These are phyloP conservation scores for Ehretia macrophylla DNA, from an alignment of 257 asterid genomes.

Conservation along the genomic window DNA sequence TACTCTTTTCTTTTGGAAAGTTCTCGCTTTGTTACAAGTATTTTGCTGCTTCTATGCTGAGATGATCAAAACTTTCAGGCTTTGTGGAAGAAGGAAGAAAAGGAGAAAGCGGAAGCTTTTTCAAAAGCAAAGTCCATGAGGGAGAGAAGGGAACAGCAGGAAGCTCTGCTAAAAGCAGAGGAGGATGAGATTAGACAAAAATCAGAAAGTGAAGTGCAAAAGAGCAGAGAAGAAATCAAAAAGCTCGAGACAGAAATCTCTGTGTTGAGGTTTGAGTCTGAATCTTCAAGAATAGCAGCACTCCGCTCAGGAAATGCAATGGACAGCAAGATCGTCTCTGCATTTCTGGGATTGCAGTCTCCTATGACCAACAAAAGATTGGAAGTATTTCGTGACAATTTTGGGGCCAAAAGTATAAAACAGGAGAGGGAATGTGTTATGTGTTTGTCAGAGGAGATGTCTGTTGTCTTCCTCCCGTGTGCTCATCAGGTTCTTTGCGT, in stretches of 20 bases:
- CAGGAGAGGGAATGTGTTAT: conserved; percentile 84
- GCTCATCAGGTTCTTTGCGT: conserved; percentile 76
- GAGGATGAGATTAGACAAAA: conserved; percentile 36
- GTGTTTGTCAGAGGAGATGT: conserved; percentile 69
- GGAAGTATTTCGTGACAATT: conserved; percentile 40
- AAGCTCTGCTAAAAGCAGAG: conserved; percentile 30
- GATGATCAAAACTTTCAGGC: conserved; percentile 33
- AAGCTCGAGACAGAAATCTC: conserved; percentile 40
- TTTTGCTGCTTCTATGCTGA: conserved; percentile 1
- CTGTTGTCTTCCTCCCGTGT: conserved; percentile 79
- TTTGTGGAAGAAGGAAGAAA: conserved; percentile 52
- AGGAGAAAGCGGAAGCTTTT: conserved; percentile 30
- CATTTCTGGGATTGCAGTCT: conserved; percentile 14
- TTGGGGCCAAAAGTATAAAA: conserved; percentile 23
- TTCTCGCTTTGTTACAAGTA: neutral
- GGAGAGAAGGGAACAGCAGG: conserved; percentile 33
- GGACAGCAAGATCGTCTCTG: conserved; percentile 21
- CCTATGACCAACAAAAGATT: conserved; percentile 34
- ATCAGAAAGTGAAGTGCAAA: conserved; percentile 32
- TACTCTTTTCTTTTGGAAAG: neutral
- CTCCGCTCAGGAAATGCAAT: conserved; percentile 26
- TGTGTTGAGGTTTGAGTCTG: conserved; percentile 36
- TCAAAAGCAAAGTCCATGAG: conserved; percentile 22
- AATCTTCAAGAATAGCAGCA: conserved; percentile 49
- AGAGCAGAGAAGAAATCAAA: conserved; percentile 32